phyloP scores from a whole-genome alignment of 2,329 filamentous ascomycete species.

The Ceratocystis huliohia region DNA sequence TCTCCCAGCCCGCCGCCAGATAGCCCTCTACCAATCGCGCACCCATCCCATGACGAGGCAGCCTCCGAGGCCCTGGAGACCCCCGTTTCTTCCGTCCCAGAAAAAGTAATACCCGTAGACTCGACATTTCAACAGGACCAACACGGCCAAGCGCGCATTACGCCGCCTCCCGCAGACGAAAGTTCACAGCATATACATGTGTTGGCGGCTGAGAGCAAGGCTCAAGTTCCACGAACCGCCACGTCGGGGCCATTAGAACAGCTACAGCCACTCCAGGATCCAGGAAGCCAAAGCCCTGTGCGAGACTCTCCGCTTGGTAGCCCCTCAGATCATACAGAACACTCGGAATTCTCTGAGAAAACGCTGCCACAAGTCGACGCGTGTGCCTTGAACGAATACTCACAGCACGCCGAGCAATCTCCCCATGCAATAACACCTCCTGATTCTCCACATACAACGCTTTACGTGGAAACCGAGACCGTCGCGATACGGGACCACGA shows the following conservation, averaged over 20 bases:
- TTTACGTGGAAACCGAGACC: background rate
- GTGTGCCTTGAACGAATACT: background rate
- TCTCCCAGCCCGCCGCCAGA: background rate
- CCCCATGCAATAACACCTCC: background rate
- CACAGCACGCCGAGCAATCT: background rate
- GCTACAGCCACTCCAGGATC: background rate
- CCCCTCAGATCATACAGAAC: background rate
- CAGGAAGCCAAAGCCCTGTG: background rate
- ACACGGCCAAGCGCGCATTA: background rate
- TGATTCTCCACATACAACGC: background rate
- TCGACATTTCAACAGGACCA: background rate
- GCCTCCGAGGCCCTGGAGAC: background rate
- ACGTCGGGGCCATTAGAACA: background rate
- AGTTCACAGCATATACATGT: background rate
- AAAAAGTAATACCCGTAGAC: background rate
- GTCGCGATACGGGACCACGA: background rate
- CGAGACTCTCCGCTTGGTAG: background rate
- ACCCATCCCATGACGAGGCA: background rate
- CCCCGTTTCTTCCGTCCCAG: background rate
- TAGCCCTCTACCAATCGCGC: background rate
- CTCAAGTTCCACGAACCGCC: background rate
- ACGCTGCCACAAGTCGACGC: background rate
- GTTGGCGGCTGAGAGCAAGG: background rate
- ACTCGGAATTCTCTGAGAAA: background rate
- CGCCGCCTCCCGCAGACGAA: background rate